Evolutionary conservation across 768 basidiomycete species (phyloP).

Genomic region (Lactarius trivialis): DNA sequence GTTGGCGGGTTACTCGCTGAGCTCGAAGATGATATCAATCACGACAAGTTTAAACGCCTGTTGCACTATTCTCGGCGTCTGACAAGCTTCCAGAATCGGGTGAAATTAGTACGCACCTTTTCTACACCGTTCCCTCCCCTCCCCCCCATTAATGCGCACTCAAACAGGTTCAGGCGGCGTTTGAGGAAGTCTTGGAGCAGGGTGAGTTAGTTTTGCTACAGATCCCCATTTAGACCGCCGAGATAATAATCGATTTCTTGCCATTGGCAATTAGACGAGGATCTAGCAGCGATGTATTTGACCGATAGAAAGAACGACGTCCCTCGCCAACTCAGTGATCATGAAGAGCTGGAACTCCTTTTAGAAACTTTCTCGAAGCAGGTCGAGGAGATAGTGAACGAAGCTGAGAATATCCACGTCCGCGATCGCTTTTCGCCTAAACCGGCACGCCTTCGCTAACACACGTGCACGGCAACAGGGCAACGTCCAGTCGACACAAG

Average conservation of each 20-base stretch:
- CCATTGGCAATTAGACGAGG: slow-evolving; percentile 59
- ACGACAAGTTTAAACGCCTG: slow-evolving; percentile 87
- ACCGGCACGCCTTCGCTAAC: background rate
- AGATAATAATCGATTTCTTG: background rate
- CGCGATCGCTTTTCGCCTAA: slow-evolving; percentile 19
- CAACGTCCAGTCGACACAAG: slow-evolving; percentile 96
- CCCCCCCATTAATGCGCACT: background rate
- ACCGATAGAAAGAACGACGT: slow-evolving; percentile 69
- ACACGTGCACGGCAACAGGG: slow-evolving; percentile 38
- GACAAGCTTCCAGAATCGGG: slow-evolving; percentile 85
- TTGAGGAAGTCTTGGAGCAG: slow-evolving; percentile 89
- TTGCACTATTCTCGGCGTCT: slow-evolving; percentile 89
- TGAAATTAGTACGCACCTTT: slow-evolving; percentile 54
- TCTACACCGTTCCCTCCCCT: slow-evolving; percentile 2
- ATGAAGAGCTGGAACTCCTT: slow-evolving; percentile 88
- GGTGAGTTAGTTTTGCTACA: slow-evolving; percentile 38
- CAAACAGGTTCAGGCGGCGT: slow-evolving; percentile 71
- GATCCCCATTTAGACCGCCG: background rate
- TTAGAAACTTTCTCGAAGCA: slow-evolving; percentile 96
- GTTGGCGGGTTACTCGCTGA: slow-evolving; percentile 87
- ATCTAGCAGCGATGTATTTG: slow-evolving; percentile 92
- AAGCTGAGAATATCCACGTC: slow-evolving; percentile 83
- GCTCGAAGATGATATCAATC: slow-evolving; percentile 91
- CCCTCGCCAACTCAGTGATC: slow-evolving; percentile 64
- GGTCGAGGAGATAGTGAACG: slow-evolving; percentile 93